phyloP scores from a whole-genome alignment of 169 alveolate genomes.

The Plasmodium vivax region DNA sequence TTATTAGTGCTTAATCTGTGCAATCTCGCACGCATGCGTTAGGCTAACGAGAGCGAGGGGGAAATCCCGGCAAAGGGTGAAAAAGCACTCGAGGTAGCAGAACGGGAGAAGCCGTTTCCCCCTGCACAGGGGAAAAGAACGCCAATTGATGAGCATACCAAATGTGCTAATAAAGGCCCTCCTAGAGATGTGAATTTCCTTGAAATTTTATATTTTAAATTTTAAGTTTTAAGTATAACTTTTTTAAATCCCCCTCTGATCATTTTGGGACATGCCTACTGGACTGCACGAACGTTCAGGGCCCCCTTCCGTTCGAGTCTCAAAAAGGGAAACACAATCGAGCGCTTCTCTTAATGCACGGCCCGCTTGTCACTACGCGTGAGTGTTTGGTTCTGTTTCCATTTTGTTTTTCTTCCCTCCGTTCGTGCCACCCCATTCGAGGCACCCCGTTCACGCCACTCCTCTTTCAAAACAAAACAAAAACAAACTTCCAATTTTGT shows the following conservation, averaged over 20 bases:
- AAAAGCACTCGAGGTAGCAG: background rate
- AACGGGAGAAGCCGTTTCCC: background rate
- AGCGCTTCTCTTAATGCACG: background rate
- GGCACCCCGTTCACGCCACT: background rate
- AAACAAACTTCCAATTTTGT: background rate
- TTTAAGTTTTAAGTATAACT: background rate
- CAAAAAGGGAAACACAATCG: background rate
- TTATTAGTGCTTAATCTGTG: background rate
- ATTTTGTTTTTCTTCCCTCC: background rate
- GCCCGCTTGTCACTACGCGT: background rate
- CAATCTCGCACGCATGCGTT: background rate
- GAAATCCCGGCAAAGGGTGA: background rate
- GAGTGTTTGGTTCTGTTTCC: background rate
- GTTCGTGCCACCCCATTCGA: background rate
- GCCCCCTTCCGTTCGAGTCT: background rate
- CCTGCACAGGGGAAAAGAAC: background rate
- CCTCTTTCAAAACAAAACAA: background rate
- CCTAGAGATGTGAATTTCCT: background rate
- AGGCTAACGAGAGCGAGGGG: background rate
- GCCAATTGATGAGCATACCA: background rate
- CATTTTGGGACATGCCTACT: background rate
- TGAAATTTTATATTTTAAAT: background rate
- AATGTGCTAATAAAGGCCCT: background rate
- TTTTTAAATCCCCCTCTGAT: background rate
- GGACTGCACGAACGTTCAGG: background rate